Conservation (phyloP, 805 yeast genomes). For the Yamadazyma nakazawae region DNA sequence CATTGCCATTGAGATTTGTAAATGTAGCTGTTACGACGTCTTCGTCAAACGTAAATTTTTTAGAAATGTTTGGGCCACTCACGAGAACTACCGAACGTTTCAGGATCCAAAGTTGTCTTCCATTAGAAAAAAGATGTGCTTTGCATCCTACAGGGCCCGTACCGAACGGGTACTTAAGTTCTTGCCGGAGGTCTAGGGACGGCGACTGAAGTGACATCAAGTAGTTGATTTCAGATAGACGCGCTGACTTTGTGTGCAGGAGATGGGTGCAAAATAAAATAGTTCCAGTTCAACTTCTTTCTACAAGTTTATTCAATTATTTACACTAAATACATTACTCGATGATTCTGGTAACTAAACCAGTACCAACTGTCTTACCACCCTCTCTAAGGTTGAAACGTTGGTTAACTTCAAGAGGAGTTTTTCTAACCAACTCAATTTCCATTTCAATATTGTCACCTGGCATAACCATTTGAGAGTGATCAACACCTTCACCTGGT, state of each 20-base stretch:
- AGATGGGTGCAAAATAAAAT: neutral
- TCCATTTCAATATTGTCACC: conserved; percentile 99
- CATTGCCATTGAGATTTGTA: conserved; percentile 26
- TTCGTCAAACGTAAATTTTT: conserved; percentile 49
- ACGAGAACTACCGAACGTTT: conserved; percentile 46
- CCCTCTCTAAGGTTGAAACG: conserved; percentile 99
- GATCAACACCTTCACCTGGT: conserved; percentile 65
- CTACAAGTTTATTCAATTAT: neutral
- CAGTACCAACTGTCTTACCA: conserved; percentile 98
- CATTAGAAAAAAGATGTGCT: conserved; percentile 22
- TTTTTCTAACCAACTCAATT: conserved; percentile 83
- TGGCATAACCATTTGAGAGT: conserved; percentile 88
- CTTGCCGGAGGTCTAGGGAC: conserved; percentile 28
- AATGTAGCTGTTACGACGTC: conserved; percentile 60
- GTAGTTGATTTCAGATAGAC: neutral
- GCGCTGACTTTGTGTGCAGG: neutral
- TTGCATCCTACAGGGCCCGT: conserved; percentile 15
- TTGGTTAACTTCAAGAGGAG: conserved; percentile 94
- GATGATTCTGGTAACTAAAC: conserved; percentile 89
- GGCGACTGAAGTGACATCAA: conserved; percentile 20
- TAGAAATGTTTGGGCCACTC: conserved; percentile 43
- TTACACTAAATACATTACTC: conserved; percentile 39
- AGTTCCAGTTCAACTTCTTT: no score
- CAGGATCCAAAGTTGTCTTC: conserved; percentile 34
- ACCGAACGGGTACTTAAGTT: conserved; percentile 22